Evolutionary conservation across 2,329 filamentous ascomycete genomes (phyloP), one percentile per base, ranked within the genome.

Genomic region (Verticillium tricorpus): DNA sequence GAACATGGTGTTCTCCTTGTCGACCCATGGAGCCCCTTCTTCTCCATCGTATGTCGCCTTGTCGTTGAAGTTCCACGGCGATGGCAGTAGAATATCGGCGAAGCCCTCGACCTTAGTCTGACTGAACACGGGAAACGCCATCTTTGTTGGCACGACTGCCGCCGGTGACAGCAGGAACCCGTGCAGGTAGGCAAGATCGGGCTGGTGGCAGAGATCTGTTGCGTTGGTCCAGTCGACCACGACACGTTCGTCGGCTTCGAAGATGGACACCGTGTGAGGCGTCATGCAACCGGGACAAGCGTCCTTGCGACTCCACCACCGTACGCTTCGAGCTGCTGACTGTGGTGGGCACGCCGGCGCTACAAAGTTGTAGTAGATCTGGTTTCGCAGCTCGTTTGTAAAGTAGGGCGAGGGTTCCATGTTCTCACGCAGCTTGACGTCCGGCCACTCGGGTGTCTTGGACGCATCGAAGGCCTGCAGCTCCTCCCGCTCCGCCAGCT

Each of bases 41-140:
- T 70, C 70, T 11, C 70, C 67, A 32, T 78, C 73, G 63, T 80
- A 80, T 4, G 80, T 76, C 0, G 80, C 77, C 4, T 81, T 75
- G 2, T 82, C 79, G 31, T 84, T 81, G 0, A 76, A 70, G 9
- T 62, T 63, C 60, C 59, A 83, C 73, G 67, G 82, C 78, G 85
- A 69, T 0, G 92, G 91, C 59, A 93, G 89, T 25, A 93, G 75
- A 37, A 96, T 91, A 70, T 96, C 92, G 65, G 83, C 86, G 75
- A 91, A 94, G 5, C 87, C 87, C 54, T 84, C 80, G 1, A 88
- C 85, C 67, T 92, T 92, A 56, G 86, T 88, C 62, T 90, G 82
- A 64, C 90, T 90, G 74, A 95, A 95, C 12, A 95, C 78, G 0
- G 92, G 92, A 2, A 90, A 74, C 4, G 95, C 79, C 25, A 88